Evolutionary conservation across 768 basidiomycete genomes (phyloP).

Genomic region (Mycena rosella): DNA sequence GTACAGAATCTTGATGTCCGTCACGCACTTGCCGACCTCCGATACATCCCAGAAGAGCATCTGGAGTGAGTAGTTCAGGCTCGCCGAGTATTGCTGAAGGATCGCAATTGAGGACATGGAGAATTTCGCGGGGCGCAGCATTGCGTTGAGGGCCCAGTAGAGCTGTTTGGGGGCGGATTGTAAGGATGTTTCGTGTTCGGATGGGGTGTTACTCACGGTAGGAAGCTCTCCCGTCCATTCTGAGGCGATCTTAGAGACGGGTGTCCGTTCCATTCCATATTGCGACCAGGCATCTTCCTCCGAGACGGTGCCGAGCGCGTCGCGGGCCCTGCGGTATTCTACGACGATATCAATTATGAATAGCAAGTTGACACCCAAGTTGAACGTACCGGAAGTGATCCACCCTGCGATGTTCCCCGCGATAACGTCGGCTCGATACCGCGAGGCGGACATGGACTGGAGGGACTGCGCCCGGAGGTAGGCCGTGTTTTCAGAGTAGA

Average conservation of each 20-base stretch:
- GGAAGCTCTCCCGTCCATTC: slow-evolving; percentile 24
- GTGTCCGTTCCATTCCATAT: slow-evolving; percentile 16
- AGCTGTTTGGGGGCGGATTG: slow-evolving; percentile 21
- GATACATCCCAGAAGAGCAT: slow-evolving; percentile 26
- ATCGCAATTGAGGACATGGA: slow-evolving; percentile 48
- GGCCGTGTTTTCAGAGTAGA: slow-evolving; percentile 1
- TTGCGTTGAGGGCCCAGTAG: slow-evolving; percentile 45
- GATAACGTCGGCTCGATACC: slow-evolving; percentile 25
- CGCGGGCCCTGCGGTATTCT: slow-evolving; percentile 29
- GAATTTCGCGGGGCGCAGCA: slow-evolving; percentile 41
- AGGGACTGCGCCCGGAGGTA: slow-evolving; percentile 17
- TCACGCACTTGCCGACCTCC: slow-evolving; percentile 31
- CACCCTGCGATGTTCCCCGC: slow-evolving; percentile 26
- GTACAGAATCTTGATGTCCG: slow-evolving; percentile 43
- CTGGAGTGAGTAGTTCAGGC: slow-evolving; percentile 41
- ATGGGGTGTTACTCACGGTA: slow-evolving; percentile 7
- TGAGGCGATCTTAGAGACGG: not conserved
- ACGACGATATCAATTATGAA: not conserved
- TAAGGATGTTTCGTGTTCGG: not conserved
- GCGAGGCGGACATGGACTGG: slow-evolving; percentile 4
- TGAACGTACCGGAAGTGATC: slow-evolving; percentile 23
- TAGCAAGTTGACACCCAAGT: not conserved
- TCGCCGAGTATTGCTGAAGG: slow-evolving; percentile 42
- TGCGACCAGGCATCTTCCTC: slow-evolving; percentile 14
- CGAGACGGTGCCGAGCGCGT: slow-evolving; percentile 3